Base-by-base conservation (phyloP, 257 asterid species). In the Fraxinus pennsylvanica region DNA sequence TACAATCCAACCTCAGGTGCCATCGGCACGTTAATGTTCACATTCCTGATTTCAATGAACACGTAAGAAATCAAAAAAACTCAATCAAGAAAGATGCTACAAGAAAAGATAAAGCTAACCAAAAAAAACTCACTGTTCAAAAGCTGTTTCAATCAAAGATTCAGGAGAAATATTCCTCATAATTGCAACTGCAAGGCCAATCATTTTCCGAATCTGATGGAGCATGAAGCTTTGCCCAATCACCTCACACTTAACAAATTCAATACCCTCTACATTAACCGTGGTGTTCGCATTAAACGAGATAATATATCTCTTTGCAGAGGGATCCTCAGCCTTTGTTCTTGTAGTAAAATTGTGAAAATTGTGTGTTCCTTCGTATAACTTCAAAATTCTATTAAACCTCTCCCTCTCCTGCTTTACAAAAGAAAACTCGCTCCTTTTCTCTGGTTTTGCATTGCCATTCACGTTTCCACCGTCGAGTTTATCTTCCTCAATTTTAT, bases 221-320 rank as follows among this genome's bases (percentile, higher is more conserved):
- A 96, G 98, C 99, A 96, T 93, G 81, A 96, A 96, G 90, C 99
- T 96, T 85, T 96, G 99, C 39, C 98, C 98, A 68, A 93, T 83
- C 27, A 96, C 97, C 82, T 90, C 98, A 73, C 98, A 96, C 89
- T 92, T 93, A 72, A 96, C 89, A 80, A 96, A 93, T 32, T 93
- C 95, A n/a, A 92, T 89, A 3, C 98, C 97, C 33, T 86, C 94
- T 22, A 93, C 84, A 50, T 63, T 81, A 30, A 93, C 81, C 0
- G 86, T 61, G 1, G 96, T 81, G 29, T 92, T 82, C 2, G 99
- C 99, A 4, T 81, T 79, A 71, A 96, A 92, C 4, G 95, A 93
- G 36, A 96, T 47, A 25, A 96, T 91, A 80, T 86, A 93, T 67
- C 99, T 81, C 70, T 77, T 81, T 6, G 99, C 98, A 80, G 99